Conservation (phyloP, 2,329 filamentous ascomycete genomes). For the Neofusicoccum cordaticola region DNA sequence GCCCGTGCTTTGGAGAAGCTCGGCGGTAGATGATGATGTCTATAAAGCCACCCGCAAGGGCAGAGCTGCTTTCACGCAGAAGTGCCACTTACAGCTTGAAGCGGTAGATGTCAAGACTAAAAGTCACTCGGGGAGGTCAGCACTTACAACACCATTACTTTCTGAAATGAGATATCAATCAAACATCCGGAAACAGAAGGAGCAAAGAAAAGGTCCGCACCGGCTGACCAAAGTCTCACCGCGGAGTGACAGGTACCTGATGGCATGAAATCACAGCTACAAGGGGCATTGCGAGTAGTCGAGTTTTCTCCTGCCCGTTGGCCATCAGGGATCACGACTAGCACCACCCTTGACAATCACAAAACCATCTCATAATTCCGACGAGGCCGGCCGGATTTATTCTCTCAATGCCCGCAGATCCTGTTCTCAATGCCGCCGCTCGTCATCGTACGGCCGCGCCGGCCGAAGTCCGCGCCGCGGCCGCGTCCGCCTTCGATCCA, state of each 20-base stretch:
- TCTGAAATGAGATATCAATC: conserved; percentile 12
- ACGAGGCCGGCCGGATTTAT: background rate
- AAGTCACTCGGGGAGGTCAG: background rate
- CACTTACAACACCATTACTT: conserved; percentile 1
- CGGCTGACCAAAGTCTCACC: background rate
- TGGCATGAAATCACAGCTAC: background rate
- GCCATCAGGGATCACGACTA: background rate
- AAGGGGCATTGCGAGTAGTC: background rate
- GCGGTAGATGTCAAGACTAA: conserved; percentile 8
- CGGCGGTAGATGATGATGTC: conserved; percentile 66
- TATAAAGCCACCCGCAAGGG: background rate
- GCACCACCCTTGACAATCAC: background rate
- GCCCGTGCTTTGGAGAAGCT: conserved; percentile 83
- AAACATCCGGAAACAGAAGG: background rate
- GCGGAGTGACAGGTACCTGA: background rate
- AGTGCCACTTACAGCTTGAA: background rate
- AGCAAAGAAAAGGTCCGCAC: background rate
- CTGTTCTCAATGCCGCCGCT: background rate
- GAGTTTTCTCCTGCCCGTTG: background rate
- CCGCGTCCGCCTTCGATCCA: background rate
- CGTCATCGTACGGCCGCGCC: background rate
- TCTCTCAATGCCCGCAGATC: background rate
- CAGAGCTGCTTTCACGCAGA: background rate
- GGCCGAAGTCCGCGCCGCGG: too few species aligned
- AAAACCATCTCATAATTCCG: background rate